Evolutionary conservation across 2,329 filamentous ascomycete genomes (phyloP).

Genomic region (Rutstroemia sp.): DNA sequence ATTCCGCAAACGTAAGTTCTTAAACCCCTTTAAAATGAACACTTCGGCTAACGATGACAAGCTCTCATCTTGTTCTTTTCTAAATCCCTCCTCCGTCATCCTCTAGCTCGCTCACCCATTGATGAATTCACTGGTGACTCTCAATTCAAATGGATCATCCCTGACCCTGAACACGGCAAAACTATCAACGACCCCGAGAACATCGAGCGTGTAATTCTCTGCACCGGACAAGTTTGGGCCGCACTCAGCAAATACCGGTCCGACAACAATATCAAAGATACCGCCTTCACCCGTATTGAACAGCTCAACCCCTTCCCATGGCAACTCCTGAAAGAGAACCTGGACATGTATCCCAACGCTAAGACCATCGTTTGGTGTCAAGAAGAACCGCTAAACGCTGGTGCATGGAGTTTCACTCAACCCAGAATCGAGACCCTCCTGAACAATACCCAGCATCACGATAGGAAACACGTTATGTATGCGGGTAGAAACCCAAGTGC

Average conservation of each 20-base stretch:
- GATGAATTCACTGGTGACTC: slow-evolving; percentile 88
- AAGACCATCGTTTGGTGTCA: slow-evolving; percentile 97
- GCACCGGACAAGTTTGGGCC: slow-evolving; percentile 89
- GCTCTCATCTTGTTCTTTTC: slow-evolving; percentile 97
- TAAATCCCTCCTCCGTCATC: slow-evolving; percentile 92
- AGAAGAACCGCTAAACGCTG: slow-evolving; percentile 95
- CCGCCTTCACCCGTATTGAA: slow-evolving; percentile 91
- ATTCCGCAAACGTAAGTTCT: slow-evolving; percentile 89
- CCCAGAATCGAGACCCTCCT: slow-evolving; percentile 94
- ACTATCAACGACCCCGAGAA: slow-evolving; percentile 72
- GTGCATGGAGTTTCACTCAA: slow-evolving; percentile 95
- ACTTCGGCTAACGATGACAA: slow-evolving; percentile 32
- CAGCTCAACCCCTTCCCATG: slow-evolving; percentile 99
- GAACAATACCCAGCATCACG: slow-evolving; percentile 86
- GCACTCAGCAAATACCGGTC: slow-evolving; percentile 86
- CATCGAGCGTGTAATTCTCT: slow-evolving; percentile 91
- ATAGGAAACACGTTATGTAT: slow-evolving; percentile 94
- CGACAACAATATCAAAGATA: slow-evolving; percentile 78
- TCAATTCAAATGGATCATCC: slow-evolving; percentile 95
- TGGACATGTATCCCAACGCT: slow-evolving; percentile 94
- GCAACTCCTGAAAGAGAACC: slow-evolving; percentile 92
- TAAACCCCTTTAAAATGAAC: not conserved
- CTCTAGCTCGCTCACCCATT: slow-evolving; percentile 78
- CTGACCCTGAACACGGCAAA: slow-evolving; percentile 76
- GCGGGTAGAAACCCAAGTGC: slow-evolving; percentile 90